phyloP scores from a whole-genome alignment of 352 stramenopile genomes.

The Globisporangium middletonii region DNA sequence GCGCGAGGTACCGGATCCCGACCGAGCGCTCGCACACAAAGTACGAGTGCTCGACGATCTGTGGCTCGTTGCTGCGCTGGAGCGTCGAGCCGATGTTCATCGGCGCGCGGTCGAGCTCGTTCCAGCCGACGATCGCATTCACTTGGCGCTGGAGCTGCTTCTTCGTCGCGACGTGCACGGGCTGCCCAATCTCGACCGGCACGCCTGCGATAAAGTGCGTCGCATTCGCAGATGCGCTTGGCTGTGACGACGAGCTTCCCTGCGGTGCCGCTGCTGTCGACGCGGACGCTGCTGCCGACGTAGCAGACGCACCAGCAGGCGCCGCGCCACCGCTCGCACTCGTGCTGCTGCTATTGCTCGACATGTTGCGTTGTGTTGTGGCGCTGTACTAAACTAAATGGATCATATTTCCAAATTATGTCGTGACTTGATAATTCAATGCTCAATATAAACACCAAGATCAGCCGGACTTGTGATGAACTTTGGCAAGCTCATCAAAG shows the following conservation, averaged over 20 bases:
- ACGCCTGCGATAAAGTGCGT: conserved; percentile 36
- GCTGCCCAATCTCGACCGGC: conserved; percentile 56
- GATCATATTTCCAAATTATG: no score
- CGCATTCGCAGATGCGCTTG: conserved; percentile 8
- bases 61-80: conserved; percentile 63
- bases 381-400: no score
- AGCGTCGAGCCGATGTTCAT: conserved; percentile 71
- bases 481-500: no score
- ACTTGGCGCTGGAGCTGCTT: conserved; percentile 81
- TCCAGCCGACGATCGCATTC: conserved; percentile 79
- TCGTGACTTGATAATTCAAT: no score
- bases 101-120: conserved; percentile 62
- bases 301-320: not conserved
- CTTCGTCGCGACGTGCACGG: conserved; percentile 61
- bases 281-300: not conserved
- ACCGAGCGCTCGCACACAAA: conserved; percentile 82
- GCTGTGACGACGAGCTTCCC: not conserved
- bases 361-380: no score
- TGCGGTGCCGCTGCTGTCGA: not conserved
- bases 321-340: not conserved
- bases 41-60: conserved; percentile 77
- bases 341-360: not conserved
- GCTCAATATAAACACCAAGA: no score
- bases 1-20: conserved; percentile 66
- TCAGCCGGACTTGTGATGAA: no score